phyloP scores from a whole-genome alignment of 2,329 filamentous ascomycete species.

The Penicillium sp. region DNA sequence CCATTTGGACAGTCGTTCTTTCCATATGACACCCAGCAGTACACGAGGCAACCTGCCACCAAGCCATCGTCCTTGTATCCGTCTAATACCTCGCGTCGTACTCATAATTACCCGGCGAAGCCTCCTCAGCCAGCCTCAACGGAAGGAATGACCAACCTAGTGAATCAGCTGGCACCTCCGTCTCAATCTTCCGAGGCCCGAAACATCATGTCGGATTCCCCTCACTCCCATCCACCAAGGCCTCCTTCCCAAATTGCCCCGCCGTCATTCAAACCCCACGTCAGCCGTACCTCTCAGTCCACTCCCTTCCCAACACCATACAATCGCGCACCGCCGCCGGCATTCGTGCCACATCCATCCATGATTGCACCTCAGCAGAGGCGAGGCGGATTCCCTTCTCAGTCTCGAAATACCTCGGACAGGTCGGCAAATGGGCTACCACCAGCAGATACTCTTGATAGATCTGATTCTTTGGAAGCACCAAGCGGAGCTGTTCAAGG shows the following conservation, averaged over 20 bases:
- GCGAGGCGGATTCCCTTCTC: too few species aligned
- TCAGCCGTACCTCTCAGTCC: not conserved
- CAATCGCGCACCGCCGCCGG: not conserved
- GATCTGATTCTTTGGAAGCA: not conserved
- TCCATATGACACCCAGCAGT: not conserved
- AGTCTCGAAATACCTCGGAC: not conserved
- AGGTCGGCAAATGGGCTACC: not conserved
- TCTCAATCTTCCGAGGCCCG: not conserved
- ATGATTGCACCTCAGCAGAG: not conserved
- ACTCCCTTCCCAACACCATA: not conserved
- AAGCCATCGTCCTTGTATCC: not conserved
- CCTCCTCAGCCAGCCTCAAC: not conserved
- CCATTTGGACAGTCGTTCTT: not conserved
- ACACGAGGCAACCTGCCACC: not conserved
- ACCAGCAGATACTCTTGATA: not conserved
- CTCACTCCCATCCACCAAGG: not conserved
- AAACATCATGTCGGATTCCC: not conserved
- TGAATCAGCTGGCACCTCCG: not conserved
- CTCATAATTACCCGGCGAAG: not conserved
- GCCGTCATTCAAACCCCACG: not conserved
- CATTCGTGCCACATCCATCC: not conserved
- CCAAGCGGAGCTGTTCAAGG: too few species aligned
- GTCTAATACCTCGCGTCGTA: not conserved
- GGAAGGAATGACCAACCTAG: not conserved
- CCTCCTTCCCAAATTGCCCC: not conserved